A percentile compares a stretch with the other conserved stretches of the same genome.
phyloP scores from a whole-genome alignment of 176 grass and related monocot species.

The Leersia perrieri region DNA sequence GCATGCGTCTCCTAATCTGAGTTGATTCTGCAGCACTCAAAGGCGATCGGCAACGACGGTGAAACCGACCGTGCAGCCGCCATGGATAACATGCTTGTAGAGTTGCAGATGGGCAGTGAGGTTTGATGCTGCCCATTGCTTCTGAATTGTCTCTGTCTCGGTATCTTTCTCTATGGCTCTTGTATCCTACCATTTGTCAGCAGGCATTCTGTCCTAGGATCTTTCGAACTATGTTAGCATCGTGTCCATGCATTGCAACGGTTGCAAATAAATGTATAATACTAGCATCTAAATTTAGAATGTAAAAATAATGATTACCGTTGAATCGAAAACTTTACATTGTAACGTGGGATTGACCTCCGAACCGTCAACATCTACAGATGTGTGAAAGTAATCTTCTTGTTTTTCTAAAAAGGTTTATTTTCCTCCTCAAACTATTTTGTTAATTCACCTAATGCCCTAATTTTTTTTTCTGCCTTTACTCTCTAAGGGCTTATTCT shows the following conservation, averaged over 20 bases:
- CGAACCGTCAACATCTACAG: no score
- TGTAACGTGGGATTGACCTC: no score
- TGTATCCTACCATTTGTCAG: background rate
- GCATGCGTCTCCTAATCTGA: background rate
- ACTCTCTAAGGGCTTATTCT: no score
- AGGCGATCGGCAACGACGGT: conserved; percentile 33
- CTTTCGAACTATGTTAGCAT: background rate
- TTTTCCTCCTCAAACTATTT: no score
- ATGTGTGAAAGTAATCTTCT: no score
- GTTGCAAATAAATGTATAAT: no score
- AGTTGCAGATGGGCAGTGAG: background rate
- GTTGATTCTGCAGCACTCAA: conserved; percentile 52
- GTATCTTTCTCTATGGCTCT: background rate
- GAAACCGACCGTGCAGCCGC: conserved; percentile 43
- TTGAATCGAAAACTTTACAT: no score
- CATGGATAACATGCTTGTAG: background rate
- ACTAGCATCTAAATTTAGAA: background rate
- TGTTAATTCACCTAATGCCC: no score
- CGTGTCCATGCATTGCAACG: background rate
- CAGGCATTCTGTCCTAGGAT: background rate
- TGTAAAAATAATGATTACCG: background rate
- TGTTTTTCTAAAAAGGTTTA: no score
- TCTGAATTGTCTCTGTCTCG: background rate
- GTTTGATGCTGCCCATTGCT: background rate
- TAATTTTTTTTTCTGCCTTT: no score